Percentiles rank a stretch among this genome's conserved stretches.
Evolutionary conservation across 2,329 filamentous ascomycete genomes (phyloP).

Genomic region (Neonectria ditissima): DNA sequence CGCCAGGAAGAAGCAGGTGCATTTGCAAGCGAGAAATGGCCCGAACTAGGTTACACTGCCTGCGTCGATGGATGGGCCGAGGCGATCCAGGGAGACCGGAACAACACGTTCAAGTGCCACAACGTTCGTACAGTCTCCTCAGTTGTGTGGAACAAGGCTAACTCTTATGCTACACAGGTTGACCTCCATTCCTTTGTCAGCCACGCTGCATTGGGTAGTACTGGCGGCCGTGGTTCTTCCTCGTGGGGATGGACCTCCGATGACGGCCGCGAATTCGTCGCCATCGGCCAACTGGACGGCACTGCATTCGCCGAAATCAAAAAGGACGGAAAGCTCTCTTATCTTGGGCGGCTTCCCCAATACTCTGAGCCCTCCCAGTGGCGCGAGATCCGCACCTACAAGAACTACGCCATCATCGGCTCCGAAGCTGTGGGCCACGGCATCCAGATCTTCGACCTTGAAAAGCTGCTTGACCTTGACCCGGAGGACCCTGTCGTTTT

Average conservation of each 20-base stretch:
- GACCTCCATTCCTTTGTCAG: constrained; percentile 68
- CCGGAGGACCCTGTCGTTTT: constrained; percentile 53
- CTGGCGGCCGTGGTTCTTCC: constrained; percentile 50
- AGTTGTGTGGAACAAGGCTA: background rate
- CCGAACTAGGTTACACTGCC: constrained; percentile 52
- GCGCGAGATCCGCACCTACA: constrained; percentile 57
- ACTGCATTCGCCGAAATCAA: constrained; percentile 63
- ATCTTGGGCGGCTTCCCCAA: constrained; percentile 60
- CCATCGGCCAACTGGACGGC: constrained; percentile 62
- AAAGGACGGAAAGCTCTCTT: constrained; percentile 57
- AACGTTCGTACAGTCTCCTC: constrained; percentile 49
- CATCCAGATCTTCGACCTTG: constrained; percentile 74
- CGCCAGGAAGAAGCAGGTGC: constrained; percentile 49
- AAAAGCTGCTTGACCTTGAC: constrained; percentile 61
- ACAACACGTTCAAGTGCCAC: constrained; percentile 61
- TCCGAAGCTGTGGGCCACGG: constrained; percentile 63
- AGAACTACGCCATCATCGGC: constrained; percentile 53
- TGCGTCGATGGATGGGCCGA: constrained; percentile 58
- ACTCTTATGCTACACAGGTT: constrained; percentile 19
- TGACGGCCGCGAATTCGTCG: constrained; percentile 62
- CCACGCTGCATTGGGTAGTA: constrained; percentile 64
- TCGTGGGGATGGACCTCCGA: constrained; percentile 62
- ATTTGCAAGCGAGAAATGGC: constrained; percentile 52
- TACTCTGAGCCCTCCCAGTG: constrained; percentile 52
- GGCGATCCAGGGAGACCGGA: constrained; percentile 58